Conservation (phyloP, 805 yeast species). For the Dipodascus albidus region DNA sequence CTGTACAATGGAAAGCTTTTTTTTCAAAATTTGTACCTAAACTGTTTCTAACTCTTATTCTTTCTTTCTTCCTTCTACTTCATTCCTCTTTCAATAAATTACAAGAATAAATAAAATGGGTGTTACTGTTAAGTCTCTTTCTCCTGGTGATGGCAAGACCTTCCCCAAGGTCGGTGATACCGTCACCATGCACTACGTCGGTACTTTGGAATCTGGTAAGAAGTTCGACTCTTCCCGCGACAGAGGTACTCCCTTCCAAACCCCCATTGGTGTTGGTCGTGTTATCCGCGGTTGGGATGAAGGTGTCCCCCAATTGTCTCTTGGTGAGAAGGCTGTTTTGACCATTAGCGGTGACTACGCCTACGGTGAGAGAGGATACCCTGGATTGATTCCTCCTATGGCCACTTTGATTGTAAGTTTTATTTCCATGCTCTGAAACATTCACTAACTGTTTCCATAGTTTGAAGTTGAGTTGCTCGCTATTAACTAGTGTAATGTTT, state of each 20-base stretch:
- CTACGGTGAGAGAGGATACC: constrained; percentile 91
- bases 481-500: constrained; percentile 15
- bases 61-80: not conserved
- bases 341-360: constrained; percentile 91
- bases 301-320: constrained; percentile 82
- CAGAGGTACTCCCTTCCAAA: constrained; percentile 92
- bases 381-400: constrained; percentile 93
- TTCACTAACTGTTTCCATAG: constrained; percentile 5
- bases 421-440: constrained; percentile 9
- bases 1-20: not conserved
- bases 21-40: too few relatives aligned
- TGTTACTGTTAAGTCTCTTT: constrained; percentile 25
- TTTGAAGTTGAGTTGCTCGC: constrained; percentile 27
- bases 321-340: constrained; percentile 86
- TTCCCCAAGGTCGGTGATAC: constrained; percentile 82
- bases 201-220: constrained; percentile 90
- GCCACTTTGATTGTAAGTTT: constrained; percentile 55
- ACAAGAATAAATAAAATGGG: constrained; percentile 22
- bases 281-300: constrained; percentile 96
- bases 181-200: constrained; percentile 91
- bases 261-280: constrained; percentile 89
- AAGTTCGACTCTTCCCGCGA: constrained; percentile 92
- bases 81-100: not conserved
- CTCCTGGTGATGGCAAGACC: constrained; percentile 58
- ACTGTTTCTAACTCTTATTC: not conserved